A percentile compares a stretch with the other conserved stretches of the same genome.
Evolutionary conservation across 345 rosid genomes (phyloP).

Genomic region (Salix koriyanagi): DNA sequence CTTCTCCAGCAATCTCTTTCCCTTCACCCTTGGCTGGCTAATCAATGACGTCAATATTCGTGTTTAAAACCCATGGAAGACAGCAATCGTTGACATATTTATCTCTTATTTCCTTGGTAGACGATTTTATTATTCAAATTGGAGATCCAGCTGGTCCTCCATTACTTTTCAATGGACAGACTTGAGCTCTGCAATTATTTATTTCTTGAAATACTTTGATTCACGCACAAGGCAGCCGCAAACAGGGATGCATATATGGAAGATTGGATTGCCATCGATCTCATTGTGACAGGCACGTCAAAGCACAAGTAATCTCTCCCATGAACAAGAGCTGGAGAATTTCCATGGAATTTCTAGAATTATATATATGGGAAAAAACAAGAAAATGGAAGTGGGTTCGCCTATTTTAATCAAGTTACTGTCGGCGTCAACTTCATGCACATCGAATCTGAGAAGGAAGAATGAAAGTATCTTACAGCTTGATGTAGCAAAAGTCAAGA

Average conservation of each 20-base stretch:
- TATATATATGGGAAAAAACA: no score
- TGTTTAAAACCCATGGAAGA: not conserved
- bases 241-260: not conserved
- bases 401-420: slow-evolving; percentile 8
- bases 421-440: slow-evolving; percentile 1
- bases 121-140: no score
- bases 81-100: no score
- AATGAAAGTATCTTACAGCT: no score
- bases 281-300: not conserved
- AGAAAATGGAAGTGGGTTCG: not conserved
- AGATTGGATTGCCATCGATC: not conserved
- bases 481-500: not conserved
- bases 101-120: no score
- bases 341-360: not conserved
- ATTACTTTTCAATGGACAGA: no score
- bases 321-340: not conserved
- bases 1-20: no score
- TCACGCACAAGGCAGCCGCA: not conserved
- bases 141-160: no score
- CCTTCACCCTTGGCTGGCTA: no score
- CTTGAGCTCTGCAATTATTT: no score
- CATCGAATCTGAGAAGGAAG: not conserved
- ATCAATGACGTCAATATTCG: no score
- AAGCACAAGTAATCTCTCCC: not conserved
- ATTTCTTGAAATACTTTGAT: not conserved